These are phyloP conservation scores for Arthrobotrys entomopaga DNA, from an alignment of 2,329 filamentous ascomycete genomes.

Conservation along the genomic window DNA sequence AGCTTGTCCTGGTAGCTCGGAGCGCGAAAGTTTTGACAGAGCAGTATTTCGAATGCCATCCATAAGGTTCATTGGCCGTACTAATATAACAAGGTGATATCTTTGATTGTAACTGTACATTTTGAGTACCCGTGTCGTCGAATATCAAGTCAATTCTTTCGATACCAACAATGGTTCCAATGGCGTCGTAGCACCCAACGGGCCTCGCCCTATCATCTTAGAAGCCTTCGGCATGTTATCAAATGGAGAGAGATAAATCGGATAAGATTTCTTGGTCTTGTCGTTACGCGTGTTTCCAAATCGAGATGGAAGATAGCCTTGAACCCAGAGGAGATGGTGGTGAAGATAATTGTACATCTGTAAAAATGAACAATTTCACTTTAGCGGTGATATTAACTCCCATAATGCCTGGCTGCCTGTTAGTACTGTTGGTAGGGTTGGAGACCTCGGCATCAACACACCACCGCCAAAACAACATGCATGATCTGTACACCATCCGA, in stretches of 20 bases:
- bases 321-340: not conserved
- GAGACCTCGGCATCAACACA: constrained; percentile 40
- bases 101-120: too few relatives aligned
- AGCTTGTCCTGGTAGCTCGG: not conserved
- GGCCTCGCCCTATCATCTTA: not conserved
- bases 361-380: too few relatives aligned
- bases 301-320: too few relatives aligned
- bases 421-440: constrained; percentile 27
- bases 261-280: too few relatives aligned
- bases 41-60: too few relatives aligned
- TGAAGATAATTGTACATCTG: too few relatives aligned
- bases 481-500: not conserved
- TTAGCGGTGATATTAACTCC: not conserved
- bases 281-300: not conserved
- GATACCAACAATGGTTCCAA: not conserved
- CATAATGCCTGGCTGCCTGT: not conserved
- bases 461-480: constrained; percentile 26
- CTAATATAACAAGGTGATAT: too few relatives aligned
- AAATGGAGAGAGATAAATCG: not conserved
- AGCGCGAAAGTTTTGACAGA: not conserved
- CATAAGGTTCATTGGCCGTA: too few relatives aligned
- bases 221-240: not conserved
- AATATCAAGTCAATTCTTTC: not conserved
- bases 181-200: not conserved
- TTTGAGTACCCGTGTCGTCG: too few relatives aligned